Conservation (phyloP, 345 rosid species). For the Excoecaria cochinchinensis region DNA sequence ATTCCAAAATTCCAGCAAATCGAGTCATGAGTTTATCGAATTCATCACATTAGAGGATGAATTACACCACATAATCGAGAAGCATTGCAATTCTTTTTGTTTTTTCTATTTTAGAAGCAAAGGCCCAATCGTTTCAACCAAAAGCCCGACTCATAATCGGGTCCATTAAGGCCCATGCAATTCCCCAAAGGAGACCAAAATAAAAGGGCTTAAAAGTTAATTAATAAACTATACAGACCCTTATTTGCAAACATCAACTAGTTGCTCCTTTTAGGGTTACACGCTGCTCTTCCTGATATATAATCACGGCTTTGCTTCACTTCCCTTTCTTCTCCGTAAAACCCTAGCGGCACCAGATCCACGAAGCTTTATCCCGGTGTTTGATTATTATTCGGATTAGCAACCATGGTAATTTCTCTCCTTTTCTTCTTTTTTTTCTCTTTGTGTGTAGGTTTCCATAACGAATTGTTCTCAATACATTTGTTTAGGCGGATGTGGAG, state of each 20-base stretch:
- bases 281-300: neutral
- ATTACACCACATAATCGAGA: too few species aligned
- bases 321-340: neutral
- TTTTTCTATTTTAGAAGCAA: too few species aligned
- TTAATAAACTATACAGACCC: neutral
- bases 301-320: neutral
- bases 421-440: neutral
- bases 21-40: too few species aligned
- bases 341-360: constrained; percentile 38
- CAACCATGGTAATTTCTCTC: constrained; percentile 34
- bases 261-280: constrained; percentile 20
- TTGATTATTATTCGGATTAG: neutral
- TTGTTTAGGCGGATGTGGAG: constrained; percentile 41
- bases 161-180: neutral
- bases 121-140: too few species aligned
- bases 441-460: too few species aligned
- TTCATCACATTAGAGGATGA: too few species aligned
- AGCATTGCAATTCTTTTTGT: too few species aligned
- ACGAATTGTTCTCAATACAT: neutral
- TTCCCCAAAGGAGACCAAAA: neutral
- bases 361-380: neutral
- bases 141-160: neutral
- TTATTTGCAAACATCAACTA: neutral
- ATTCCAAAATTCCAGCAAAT: too few species aligned
- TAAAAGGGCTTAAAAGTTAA: neutral